These are phyloP conservation scores for Cicer chorassanicum DNA, from an alignment of 306 rosid species.

Conservation along the genomic window DNA sequence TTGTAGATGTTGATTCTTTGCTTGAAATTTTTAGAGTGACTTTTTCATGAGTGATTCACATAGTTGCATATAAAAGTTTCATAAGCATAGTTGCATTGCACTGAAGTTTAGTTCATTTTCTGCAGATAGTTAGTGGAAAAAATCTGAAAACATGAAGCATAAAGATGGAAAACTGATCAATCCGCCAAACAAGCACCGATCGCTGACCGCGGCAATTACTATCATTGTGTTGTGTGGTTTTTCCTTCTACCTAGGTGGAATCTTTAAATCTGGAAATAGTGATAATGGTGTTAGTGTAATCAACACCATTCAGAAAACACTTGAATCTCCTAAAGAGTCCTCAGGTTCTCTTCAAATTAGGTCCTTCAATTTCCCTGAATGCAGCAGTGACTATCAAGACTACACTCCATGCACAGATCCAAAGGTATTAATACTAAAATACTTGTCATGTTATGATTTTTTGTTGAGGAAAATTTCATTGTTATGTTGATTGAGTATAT, in stretches of 20 bases:
- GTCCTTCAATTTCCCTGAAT: slow-evolving; percentile 62
- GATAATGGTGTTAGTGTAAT: slow-evolving; percentile 40
- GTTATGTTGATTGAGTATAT: slow-evolving; percentile 27
- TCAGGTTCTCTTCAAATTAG: slow-evolving; percentile 63
- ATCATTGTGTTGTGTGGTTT: slow-evolving; percentile 69
- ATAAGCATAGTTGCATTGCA: slow-evolving; percentile 23
- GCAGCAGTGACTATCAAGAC: slow-evolving; percentile 76
- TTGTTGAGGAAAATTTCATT: slow-evolving; percentile 21
- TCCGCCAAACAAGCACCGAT: slow-evolving; percentile 59
- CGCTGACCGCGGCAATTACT: slow-evolving; percentile 58
- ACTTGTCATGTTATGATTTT: slow-evolving; percentile 26
- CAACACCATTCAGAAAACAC: slow-evolving; percentile 44
- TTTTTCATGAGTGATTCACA: slow-evolving; percentile 7
- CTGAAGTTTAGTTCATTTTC: slow-evolving; percentile 31
- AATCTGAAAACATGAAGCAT: slow-evolving; percentile 69
- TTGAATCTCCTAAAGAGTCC: slow-evolving; percentile 53
- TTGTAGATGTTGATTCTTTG: not conserved
- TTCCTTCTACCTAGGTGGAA: slow-evolving; percentile 90
- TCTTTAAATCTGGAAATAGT: slow-evolving; percentile 59
- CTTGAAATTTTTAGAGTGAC: slow-evolving; percentile 29
- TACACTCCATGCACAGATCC: slow-evolving; percentile 99
- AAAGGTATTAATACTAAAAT: slow-evolving; percentile 58
- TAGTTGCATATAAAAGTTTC: too few relatives aligned
- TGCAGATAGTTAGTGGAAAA: slow-evolving; percentile 59
- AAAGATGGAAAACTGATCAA: slow-evolving; percentile 83